phyloP scores from a whole-genome alignment of 768 basidiomycete genomes.

The Leucocoprinus sp. region DNA sequence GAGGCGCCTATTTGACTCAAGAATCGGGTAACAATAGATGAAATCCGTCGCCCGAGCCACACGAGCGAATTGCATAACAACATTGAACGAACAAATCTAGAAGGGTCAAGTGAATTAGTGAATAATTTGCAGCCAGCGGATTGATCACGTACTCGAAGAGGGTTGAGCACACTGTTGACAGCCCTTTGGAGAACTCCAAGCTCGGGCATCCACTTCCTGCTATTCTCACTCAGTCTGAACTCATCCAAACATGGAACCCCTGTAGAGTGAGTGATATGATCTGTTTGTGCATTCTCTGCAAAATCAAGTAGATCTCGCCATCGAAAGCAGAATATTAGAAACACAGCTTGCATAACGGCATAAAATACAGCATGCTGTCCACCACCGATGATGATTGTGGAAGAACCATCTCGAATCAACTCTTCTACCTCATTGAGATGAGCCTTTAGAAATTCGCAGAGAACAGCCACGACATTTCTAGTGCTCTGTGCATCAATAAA shows the following conservation, averaged over 20 bases:
- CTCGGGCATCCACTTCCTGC: slow-evolving; percentile 79
- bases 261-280: slow-evolving; percentile 17
- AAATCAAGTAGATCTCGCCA: slow-evolving; percentile 81
- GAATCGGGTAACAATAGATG: slow-evolving; percentile 87
- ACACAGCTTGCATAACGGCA: slow-evolving; percentile 84
- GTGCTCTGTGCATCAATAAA: slow-evolving; percentile 75
- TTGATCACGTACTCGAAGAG: slow-evolving; percentile 60
- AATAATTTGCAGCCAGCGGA: neutral
- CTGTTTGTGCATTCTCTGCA: slow-evolving; percentile 47
- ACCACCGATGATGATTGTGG: slow-evolving; percentile 12
- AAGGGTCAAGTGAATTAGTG: neutral
- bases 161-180: slow-evolving; percentile 78
- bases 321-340: slow-evolving; percentile 96
- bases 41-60: slow-evolving; percentile 87
- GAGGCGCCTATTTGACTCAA: slow-evolving; percentile 78
- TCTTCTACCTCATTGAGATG: slow-evolving; percentile 70
- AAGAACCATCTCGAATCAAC: slow-evolving; percentile 30
- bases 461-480: slow-evolving; percentile 64
- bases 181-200: slow-evolving; percentile 72
- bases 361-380: slow-evolving; percentile 72
- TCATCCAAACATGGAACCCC: slow-evolving; percentile 1
- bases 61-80: slow-evolving; percentile 90
- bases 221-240: slow-evolving; percentile 11
- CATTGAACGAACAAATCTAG: slow-evolving; percentile 83
- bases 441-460: slow-evolving; percentile 77